These are phyloP conservation scores for Annulohypoxylon maeteangense DNA, from an alignment of 495 filamentous ascomycete genomes.

Conservation along the genomic window DNA sequence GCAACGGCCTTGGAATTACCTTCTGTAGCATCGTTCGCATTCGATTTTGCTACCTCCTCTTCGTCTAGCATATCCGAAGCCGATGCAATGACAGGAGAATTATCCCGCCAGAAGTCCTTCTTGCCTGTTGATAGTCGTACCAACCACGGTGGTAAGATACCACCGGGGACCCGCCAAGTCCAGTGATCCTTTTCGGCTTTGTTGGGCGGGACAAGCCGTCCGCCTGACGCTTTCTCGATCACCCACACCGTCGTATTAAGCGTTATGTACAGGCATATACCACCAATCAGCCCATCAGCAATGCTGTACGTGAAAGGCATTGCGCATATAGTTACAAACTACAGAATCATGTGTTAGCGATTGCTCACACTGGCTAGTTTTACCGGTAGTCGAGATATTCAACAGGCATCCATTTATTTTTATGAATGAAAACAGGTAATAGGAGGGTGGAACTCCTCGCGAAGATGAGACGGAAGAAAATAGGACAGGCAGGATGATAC, in stretches of 20 bases:
- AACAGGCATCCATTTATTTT: background rate
- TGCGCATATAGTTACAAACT: conserved; percentile 77
- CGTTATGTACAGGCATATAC: conserved; percentile 76
- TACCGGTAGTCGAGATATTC: background rate
- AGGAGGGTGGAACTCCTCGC: no score
- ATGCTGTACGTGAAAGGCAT: conserved; percentile 91
- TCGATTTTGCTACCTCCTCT: conserved; percentile 19
- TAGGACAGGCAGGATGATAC: background rate
- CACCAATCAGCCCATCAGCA: conserved; percentile 79
- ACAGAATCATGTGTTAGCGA: background rate
- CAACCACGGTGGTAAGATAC: conserved; percentile 76
- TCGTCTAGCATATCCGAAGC: conserved; percentile 15
- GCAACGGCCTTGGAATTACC: background rate
- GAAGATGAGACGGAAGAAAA: background rate
- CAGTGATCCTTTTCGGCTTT: conserved; percentile 78
- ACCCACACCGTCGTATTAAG: conserved; percentile 74
- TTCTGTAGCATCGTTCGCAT: conserved; percentile 1
- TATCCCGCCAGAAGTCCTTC: conserved; percentile 72
- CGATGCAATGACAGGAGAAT: conserved; percentile 35
- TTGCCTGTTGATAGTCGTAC: conserved; percentile 69
- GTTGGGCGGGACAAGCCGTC: conserved; percentile 76
- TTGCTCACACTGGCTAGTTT: background rate
- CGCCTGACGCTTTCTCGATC: conserved; percentile 69
- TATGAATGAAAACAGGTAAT: background rate
- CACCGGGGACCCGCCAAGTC: conserved; percentile 74